Evolutionary conservation across 257 asterid species (phyloP), one percentile per base, ranked within the genome.

Genomic region (Solanum pimpinellifolium): DNA sequence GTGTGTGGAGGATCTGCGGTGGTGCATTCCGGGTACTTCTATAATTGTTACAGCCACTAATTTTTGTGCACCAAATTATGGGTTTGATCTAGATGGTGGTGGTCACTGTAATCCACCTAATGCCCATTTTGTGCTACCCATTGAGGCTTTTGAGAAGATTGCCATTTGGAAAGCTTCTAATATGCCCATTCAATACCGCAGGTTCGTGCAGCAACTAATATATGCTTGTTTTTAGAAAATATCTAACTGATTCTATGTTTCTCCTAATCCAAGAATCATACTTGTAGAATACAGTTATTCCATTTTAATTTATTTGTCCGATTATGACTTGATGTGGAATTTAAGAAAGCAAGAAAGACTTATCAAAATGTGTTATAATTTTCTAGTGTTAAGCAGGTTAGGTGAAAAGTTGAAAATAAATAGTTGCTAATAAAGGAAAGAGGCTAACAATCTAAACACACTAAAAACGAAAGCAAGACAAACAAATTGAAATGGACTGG

Each of bases 1-100:
- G 76, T 97, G 99, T 92, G 98, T 94, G 15, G 97, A 95, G 80
- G 99, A 95, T 83, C 92, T 94, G 88, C 90, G 94, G 20, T 97
- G 98, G 98, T 97, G 99, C 89, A 94, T 95, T 86, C 99, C 99
- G 7, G 98, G 99, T 49, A 95, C 99, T 0, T 95, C 98, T 15
- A 94, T 92, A 27, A 94, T 97, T 89, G 94, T 97, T 15, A 97
- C 99, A 39, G 98, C 98, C 47, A 97, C 98, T 27, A 97, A 97
- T 35, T 97, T 97, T 91, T 97, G 99, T 92, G 97, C 99, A 72
- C 99, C 99, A 5, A 95, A 97, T 69, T 95, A 90, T 91, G 97
- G 96, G 10, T 91, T 95, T 86, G 96, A 91, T 5, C 89, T 94
- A 46, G 98, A 93, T 85, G 94, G 93, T 86, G 99, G 99, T 44